phyloP scores from a whole-genome alignment of 169 alveolate species.

The Plasmodium fragile region DNA sequence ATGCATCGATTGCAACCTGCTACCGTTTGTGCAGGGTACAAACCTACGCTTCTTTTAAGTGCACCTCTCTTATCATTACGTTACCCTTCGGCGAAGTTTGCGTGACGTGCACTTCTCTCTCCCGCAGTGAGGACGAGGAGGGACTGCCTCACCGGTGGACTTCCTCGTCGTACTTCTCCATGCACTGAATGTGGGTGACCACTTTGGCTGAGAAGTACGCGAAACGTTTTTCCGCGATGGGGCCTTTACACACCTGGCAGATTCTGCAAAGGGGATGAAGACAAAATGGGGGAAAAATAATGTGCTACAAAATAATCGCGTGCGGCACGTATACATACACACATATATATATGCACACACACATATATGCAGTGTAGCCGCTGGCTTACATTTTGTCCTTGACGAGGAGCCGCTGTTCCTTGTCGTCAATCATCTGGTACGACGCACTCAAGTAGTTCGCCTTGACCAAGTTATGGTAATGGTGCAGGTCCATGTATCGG shows the following conservation, averaged over 20 bases:
- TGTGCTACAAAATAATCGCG: no score
- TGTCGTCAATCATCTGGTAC: slow-evolving; percentile 8
- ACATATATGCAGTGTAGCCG: no score
- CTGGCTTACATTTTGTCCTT: slow-evolving; percentile 29
- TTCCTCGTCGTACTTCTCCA: slow-evolving; percentile 33
- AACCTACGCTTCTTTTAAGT: background rate
- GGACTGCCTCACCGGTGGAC: background rate
- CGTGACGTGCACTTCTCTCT: background rate
- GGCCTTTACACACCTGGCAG: slow-evolving; percentile 30
- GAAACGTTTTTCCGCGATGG: slow-evolving; percentile 24
- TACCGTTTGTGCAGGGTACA: background rate
- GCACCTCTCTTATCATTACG: background rate
- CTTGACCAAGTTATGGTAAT: slow-evolving; percentile 49
- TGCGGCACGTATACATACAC: no score
- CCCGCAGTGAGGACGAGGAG: no score
- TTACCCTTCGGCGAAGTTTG: background rate
- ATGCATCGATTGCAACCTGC: background rate
- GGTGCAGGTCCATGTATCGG: slow-evolving; percentile 15
- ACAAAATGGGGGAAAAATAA: background rate
- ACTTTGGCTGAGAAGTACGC: slow-evolving; percentile 37
- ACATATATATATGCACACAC: no score
- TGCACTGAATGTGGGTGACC: slow-evolving; percentile 20
- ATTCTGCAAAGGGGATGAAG: background rate
- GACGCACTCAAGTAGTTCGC: slow-evolving; percentile 20
- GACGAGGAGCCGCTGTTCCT: slow-evolving; percentile 29